Conservation (phyloP, 257 asterid genomes). For the Solanum tarijense region DNA sequence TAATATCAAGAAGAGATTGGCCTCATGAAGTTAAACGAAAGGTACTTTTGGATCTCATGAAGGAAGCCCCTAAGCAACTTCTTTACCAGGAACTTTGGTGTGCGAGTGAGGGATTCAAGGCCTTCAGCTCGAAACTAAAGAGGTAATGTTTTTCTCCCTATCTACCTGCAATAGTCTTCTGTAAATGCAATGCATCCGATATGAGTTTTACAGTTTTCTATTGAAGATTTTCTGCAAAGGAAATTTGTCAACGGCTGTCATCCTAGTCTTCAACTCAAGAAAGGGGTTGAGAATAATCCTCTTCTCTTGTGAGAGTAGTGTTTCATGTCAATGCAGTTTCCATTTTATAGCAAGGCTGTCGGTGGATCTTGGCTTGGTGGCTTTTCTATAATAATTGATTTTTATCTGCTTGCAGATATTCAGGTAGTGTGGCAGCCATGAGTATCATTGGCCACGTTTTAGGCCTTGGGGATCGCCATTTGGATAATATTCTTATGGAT, state of each 20-base stretch:
- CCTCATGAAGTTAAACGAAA: constrained; percentile 94
- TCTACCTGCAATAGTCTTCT: background rate
- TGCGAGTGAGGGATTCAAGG: constrained; percentile 92
- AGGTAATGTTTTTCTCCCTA: constrained; percentile 36
- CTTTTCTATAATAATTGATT: background rate
- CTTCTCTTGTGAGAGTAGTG: background rate
- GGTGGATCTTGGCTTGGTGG: background rate
- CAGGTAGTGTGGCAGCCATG: constrained; percentile 94
- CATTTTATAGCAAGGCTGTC: background rate
- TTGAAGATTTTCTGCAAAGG: background rate
- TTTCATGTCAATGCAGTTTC: background rate
- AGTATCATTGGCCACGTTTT: constrained; percentile 90
- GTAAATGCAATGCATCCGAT: background rate
- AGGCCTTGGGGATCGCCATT: constrained; percentile 97
- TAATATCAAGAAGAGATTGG: constrained; percentile 98
- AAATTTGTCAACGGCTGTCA: background rate
- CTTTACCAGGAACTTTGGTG: constrained; percentile 98
- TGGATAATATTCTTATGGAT: constrained; percentile 94
- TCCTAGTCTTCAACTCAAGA: background rate
- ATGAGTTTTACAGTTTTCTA: background rate
- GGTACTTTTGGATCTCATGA: constrained; percentile 89
- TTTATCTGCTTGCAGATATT: constrained; percentile 55
- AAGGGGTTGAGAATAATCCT: background rate
- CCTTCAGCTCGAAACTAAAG: constrained; percentile 78
- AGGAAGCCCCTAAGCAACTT: constrained; percentile 91